Evolutionary conservation across 257 asterid species (phyloP).

Genomic region (Verbena officinalis): DNA sequence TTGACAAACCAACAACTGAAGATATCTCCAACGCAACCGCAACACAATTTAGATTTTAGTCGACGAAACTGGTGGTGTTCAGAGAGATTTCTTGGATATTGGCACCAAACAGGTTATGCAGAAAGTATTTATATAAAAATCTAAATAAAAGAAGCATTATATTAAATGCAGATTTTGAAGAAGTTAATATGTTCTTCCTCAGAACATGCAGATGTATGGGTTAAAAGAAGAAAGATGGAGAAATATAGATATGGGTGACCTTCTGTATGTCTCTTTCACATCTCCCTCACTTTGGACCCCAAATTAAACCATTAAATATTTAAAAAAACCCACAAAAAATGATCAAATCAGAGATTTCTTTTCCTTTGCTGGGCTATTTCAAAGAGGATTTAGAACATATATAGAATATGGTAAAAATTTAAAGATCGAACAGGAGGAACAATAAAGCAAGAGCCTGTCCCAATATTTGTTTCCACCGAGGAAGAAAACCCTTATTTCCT

Average conservation of each 20-base stretch:
- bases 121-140: constrained; percentile 25
- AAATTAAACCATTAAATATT: constrained; percentile 32
- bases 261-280: constrained; percentile 51
- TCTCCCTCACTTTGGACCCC: constrained; percentile 26
- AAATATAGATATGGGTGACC: constrained; percentile 56
- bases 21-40: neutral
- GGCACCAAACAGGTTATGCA: neutral
- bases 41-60: neutral
- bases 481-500: constrained; percentile 42
- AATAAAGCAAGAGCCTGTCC: constrained; percentile 76
- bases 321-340: constrained; percentile 21
- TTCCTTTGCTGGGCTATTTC: neutral
- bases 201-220: constrained; percentile 76
- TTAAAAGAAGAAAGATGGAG: constrained; percentile 37
- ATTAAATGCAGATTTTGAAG: constrained; percentile 51
- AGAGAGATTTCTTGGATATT: neutral
- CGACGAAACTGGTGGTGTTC: too few relatives aligned
- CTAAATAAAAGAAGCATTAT: constrained; percentile 44
- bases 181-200: constrained; percentile 24
- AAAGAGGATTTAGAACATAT: neutral
- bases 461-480: constrained; percentile 51
- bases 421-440: constrained; percentile 49
- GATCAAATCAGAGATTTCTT: constrained; percentile 17
- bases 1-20: constrained; percentile 24
- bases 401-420: neutral